These are phyloP conservation scores for Colletotrichum incanum DNA, from an alignment of 2,329 filamentous ascomycete genomes.

Conservation along the genomic window DNA sequence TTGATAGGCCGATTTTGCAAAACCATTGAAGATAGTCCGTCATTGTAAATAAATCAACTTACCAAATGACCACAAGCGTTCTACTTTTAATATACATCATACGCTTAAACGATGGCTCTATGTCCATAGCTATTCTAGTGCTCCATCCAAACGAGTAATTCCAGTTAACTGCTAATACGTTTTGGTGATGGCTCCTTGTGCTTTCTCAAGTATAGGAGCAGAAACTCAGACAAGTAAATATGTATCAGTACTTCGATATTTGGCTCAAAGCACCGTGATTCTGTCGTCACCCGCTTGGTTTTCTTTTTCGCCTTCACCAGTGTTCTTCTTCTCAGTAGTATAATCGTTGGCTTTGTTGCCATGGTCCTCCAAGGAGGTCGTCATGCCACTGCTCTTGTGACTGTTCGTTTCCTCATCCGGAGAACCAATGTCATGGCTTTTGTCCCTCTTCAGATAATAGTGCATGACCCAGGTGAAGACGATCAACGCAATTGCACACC, in stretches of 20 bases:
- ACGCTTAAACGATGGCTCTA: too few relatives aligned
- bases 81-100: too few relatives aligned
- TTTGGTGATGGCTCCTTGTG: neutral
- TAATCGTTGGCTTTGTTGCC: neutral
- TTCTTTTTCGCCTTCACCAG: neutral
- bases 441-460: constrained; percentile 30
- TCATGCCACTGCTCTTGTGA: neutral
- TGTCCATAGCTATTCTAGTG: too few relatives aligned
- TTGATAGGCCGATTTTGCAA: too few relatives aligned
- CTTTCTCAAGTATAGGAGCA: neutral
- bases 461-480: constrained; percentile 32
- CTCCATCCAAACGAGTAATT: too few relatives aligned
- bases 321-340: neutral
- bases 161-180: too few relatives aligned
- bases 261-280: neutral
- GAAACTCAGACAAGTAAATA: too few relatives aligned
- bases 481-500: constrained; percentile 28
- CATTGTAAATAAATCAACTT: too few relatives aligned
- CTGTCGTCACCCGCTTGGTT: neutral
- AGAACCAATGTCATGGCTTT: neutral
- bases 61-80: too few relatives aligned
- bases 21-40: too few relatives aligned
- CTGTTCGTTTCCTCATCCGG: neutral
- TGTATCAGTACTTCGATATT: neutral
- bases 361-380: neutral